Percentiles rank a stretch among this genome's conserved stretches.
These are phyloP conservation scores for Simplicillium aogashimaense DNA, from an alignment of 2,329 filamentous ascomycete genomes.

Conservation along the genomic window DNA sequence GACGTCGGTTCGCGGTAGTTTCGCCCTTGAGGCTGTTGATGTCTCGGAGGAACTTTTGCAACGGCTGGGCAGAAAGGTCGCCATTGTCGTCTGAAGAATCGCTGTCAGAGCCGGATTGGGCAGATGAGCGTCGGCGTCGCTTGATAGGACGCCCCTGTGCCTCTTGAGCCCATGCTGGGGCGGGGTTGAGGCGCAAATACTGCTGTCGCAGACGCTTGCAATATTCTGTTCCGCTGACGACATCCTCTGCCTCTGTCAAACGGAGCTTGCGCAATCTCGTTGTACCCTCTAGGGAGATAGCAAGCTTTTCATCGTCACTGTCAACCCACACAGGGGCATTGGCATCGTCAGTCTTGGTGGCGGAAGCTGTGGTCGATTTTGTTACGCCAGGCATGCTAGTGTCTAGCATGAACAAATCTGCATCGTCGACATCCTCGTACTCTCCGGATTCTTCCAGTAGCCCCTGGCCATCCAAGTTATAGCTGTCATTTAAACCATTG, in stretches of 20 bases:
- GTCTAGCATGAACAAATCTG: slow-evolving; percentile 79
- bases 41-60: slow-evolving; percentile 72
- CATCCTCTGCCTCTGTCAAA: slow-evolving; percentile 69
- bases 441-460: slow-evolving; percentile 35
- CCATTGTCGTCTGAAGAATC: slow-evolving; percentile 48
- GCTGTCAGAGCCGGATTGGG: slow-evolving; percentile 33
- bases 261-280: slow-evolving; percentile 75
- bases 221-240: slow-evolving; percentile 82
- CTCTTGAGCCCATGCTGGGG: slow-evolving; percentile 49
- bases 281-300: slow-evolving; percentile 70
- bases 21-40: slow-evolving; percentile 55
- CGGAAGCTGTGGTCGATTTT: slow-evolving; percentile 13
- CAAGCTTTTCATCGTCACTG: slow-evolving; percentile 85
- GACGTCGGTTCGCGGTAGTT: slow-evolving; percentile 52
- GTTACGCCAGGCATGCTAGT: slow-evolving; percentile 40
- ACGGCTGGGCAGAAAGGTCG: slow-evolving; percentile 59
- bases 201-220: slow-evolving; percentile 69
- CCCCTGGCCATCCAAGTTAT: slow-evolving; percentile 26
- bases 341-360: slow-evolving; percentile 10
- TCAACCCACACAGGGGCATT: slow-evolving; percentile 73
- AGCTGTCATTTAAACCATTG: slow-evolving; percentile 25
- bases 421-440: slow-evolving; percentile 59
- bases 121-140: slow-evolving; percentile 41
- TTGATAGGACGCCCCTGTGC: slow-evolving; percentile 40
- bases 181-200: slow-evolving; percentile 50